Conservation (phyloP, 139 green algal species). For the Tetratostichococcus sp. region DNA sequence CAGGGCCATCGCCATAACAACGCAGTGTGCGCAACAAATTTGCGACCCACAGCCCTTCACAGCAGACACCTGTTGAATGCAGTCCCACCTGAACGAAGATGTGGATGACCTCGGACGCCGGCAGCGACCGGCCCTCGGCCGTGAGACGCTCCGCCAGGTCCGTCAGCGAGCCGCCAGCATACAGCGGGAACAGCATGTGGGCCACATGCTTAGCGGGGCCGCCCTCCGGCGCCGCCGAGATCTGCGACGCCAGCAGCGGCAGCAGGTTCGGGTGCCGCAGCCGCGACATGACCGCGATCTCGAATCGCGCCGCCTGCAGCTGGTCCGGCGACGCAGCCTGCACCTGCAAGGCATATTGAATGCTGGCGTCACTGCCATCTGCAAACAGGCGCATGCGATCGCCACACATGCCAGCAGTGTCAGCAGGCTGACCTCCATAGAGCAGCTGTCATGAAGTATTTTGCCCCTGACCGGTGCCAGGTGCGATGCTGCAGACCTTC, state of each 20-base stretch:
- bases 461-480: no score
- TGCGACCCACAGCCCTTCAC: no score
- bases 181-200: slow-evolving; percentile 57
- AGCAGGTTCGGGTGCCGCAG: slow-evolving; percentile 65
- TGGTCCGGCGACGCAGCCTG: slow-evolving; percentile 36
- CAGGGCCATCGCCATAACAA: no score
- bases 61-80: no score
- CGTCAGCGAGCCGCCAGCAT: slow-evolving; percentile 38
- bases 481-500: no score
- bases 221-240: slow-evolving; percentile 1
- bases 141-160: slow-evolving; percentile 41
- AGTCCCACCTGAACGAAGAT: slow-evolving; percentile 58
- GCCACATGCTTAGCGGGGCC: slow-evolving; percentile 15
- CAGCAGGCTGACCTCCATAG: no score
- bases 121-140: slow-evolving; percentile 18
- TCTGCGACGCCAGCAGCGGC: slow-evolving; percentile 41
- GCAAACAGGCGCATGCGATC: no score
- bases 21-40: no score
- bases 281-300: slow-evolving; percentile 42
- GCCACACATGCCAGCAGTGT: no score
- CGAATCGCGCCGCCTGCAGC: slow-evolving; percentile 29
- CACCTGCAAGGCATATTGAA: no score
- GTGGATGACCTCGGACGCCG: slow-evolving; percentile 35
- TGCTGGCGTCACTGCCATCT: no score
- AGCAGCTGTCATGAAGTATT: no score